These are phyloP conservation scores for Penicillium polonicum DNA, from an alignment of 2,329 filamentous ascomycete genomes.

Conservation along the genomic window DNA sequence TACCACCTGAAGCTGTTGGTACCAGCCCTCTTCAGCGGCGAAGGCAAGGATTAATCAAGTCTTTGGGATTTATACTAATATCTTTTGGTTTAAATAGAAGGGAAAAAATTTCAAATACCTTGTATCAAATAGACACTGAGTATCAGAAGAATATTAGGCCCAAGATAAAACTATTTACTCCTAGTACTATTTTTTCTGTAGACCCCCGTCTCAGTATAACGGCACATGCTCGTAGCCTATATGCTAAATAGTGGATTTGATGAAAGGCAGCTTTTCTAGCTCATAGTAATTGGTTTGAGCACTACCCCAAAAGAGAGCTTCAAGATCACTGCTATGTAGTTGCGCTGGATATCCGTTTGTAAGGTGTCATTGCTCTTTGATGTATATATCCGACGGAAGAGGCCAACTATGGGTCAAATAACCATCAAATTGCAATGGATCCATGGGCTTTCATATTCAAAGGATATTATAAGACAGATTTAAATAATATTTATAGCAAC, in stretches of 20 bases:
- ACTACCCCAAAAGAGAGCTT: not conserved
- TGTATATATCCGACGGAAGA: slow-evolving; percentile 1
- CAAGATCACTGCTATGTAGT: not conserved
- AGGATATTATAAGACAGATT: no score
- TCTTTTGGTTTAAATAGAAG: not conserved
- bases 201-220: not conserved
- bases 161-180: not conserved
- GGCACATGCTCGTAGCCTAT: not conserved
- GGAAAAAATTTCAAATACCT: no score
- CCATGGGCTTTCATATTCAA: not conserved
- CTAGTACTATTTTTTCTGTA: not conserved
- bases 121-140: not conserved
- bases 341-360: not conserved
- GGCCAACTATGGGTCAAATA: not conserved
- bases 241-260: not conserved
- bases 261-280: not conserved
- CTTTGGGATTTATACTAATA: not conserved
- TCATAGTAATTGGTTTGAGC: not conserved
- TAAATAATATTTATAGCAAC: not conserved
- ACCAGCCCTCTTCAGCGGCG: not conserved
- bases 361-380: not conserved
- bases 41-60: not conserved
- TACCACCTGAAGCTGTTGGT: not conserved
- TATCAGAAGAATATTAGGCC: not conserved
- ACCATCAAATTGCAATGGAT: not conserved